A percentile compares a stretch with the other conserved stretches of the same genome.
These are phyloP conservation scores for Candida golubevii DNA, from an alignment of 805 yeast genomes.

Conservation along the genomic window DNA sequence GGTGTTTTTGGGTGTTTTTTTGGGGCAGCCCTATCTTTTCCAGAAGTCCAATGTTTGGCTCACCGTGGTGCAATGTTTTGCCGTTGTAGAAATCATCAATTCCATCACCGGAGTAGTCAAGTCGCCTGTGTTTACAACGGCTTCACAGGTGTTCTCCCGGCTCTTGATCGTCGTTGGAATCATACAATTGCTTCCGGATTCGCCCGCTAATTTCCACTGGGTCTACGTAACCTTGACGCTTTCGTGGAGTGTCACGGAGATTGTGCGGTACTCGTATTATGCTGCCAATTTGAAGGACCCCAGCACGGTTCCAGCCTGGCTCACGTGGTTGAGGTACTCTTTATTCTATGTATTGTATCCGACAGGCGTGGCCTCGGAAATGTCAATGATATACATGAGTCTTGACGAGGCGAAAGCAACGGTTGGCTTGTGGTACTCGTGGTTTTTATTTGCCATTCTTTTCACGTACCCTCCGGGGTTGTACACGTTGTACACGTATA, in stretches of 20 bases:
- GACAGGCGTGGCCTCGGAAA: slow-evolving; percentile 85
- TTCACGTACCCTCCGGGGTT: slow-evolving; percentile 81
- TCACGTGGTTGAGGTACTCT: slow-evolving; percentile 77
- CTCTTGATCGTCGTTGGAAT: slow-evolving; percentile 79
- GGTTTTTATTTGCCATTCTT: slow-evolving; percentile 53
- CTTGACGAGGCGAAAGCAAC: slow-evolving; percentile 60
- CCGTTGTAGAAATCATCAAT: slow-evolving; percentile 76
- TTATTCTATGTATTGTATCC: slow-evolving; percentile 83
- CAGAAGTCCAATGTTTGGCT: slow-evolving; percentile 54
- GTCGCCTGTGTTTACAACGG: slow-evolving; percentile 80
- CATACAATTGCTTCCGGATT: slow-evolving; percentile 66
- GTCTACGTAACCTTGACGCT: slow-evolving; percentile 62
- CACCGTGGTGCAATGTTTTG: slow-evolving; percentile 70
- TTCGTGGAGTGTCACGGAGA: slow-evolving; percentile 95
- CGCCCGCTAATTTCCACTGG: slow-evolving; percentile 58
- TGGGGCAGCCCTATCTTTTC: slow-evolving; percentile 67
- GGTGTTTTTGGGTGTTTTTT: slow-evolving; percentile 25
- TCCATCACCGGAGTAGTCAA: slow-evolving; percentile 75
- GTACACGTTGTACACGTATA: slow-evolving; percentile 77
- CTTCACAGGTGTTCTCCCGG: slow-evolving; percentile 84
- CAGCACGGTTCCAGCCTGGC: slow-evolving; percentile 50
- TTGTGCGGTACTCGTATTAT: slow-evolving; percentile 84
- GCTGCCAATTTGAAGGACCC: slow-evolving; percentile 56
- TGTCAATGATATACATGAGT: slow-evolving; percentile 63
- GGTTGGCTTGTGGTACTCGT: slow-evolving; percentile 49